These are phyloP conservation scores for Mucor piriformis DNA, from an alignment of 371 early-diverging fungal genomes.

Conservation along the genomic window DNA sequence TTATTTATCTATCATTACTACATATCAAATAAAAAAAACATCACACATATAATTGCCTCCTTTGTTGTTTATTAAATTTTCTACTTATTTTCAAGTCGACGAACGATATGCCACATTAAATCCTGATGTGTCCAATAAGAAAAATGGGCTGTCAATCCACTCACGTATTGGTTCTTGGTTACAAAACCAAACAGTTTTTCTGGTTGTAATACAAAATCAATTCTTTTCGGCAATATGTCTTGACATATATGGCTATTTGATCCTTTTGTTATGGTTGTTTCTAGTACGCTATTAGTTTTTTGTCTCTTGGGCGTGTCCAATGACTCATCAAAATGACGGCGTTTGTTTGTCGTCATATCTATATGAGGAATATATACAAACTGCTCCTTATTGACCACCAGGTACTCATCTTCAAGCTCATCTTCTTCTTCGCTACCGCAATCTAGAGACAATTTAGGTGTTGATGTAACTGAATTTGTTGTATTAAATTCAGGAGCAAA, in stretches of 20 bases:
- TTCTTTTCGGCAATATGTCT: constrained; percentile 22
- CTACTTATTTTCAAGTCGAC: constrained; percentile 16
- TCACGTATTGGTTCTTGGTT: constrained; percentile 41
- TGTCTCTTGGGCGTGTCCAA: background rate
- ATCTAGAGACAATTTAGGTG: constrained; percentile 3
- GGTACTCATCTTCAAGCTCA: constrained; percentile 6
- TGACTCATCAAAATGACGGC: background rate
- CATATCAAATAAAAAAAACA: background rate
- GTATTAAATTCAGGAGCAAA: background rate
- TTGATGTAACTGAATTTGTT: constrained; percentile 6
- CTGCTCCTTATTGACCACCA: background rate
- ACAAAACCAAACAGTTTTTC: constrained; percentile 48
- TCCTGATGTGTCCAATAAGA: constrained; percentile 57
- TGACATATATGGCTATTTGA: too few relatives aligned
- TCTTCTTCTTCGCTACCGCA: constrained; percentile 1
- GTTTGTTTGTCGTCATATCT: background rate
- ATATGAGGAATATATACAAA: background rate
- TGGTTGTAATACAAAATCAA: constrained; percentile 47
- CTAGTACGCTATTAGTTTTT: background rate
- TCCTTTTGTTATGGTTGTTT: constrained; percentile 3
- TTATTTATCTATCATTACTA: background rate
- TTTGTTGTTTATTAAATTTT: background rate
- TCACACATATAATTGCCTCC: too few relatives aligned
- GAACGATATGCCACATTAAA: constrained; percentile 53
- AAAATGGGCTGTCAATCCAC: constrained; percentile 52